Evolutionary conservation across 371 early-diverging fungal genomes (phyloP).

Genomic region (Mortierella sp.): DNA sequence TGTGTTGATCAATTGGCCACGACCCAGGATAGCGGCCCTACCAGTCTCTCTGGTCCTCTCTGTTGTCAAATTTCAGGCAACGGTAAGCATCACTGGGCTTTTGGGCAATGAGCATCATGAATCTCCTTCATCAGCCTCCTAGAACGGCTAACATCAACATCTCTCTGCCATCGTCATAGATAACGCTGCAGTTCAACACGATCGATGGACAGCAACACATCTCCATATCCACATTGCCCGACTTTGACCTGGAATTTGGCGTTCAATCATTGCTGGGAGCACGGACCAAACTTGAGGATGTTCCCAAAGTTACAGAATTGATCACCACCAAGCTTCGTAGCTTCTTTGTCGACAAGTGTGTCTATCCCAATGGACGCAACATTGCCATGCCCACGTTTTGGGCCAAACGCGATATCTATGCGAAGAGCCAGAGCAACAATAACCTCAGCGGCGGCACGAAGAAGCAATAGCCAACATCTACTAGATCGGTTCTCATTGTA

Average conservation of each 20-base stretch:
- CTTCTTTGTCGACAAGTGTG: conserved; percentile 74
- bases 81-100: conserved; percentile 57
- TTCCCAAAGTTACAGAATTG: conserved; percentile 90
- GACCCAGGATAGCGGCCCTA: conserved; percentile 84
- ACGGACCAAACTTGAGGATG: conserved; percentile 92
- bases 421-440: conserved; percentile 36
- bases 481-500: not conserved
- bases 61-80: conserved; percentile 88
- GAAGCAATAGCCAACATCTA: conserved; percentile 8
- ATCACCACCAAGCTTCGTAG: conserved; percentile 78
- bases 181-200: conserved; percentile 67
- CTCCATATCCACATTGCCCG: conserved; percentile 72
- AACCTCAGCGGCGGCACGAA: conserved; percentile 8
- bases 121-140: too few species aligned
- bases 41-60: conserved; percentile 88
- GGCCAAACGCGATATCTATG: conserved; percentile 55
- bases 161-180: conserved; percentile 36
- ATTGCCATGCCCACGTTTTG: conserved; percentile 55
- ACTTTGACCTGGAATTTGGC: conserved; percentile 85
- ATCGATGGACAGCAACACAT: conserved; percentile 63
- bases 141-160: too few species aligned
- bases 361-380: conserved; percentile 64
- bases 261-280: conserved; percentile 91
- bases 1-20: conserved; percentile 92
- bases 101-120: too few species aligned